Percentiles rank a stretch among this genome's conserved stretches.
phyloP scores from a whole-genome alignment of 2,329 filamentous ascomycete species.

The Thielaviopsis populi region DNA sequence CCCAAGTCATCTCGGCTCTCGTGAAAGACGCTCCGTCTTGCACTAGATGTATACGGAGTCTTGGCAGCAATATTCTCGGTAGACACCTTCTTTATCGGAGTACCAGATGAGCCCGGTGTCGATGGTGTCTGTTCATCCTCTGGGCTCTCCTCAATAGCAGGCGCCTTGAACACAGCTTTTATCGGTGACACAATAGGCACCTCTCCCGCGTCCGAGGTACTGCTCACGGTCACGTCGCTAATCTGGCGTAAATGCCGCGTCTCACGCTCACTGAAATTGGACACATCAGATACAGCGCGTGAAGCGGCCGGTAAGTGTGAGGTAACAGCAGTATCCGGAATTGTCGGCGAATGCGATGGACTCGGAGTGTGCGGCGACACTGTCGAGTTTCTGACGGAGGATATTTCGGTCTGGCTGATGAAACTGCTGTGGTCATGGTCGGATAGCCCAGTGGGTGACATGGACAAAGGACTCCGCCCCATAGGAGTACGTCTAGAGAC shows the following conservation, averaged over 20 bases:
- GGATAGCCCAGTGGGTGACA: background rate
- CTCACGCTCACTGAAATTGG: conserved; percentile 29
- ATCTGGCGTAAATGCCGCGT: conserved; percentile 28
- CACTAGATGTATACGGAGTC: conserved; percentile 13
- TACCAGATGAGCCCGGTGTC: background rate
- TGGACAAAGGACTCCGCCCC: background rate
- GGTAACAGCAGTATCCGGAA: background rate
- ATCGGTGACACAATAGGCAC: background rate
- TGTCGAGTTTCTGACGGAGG: background rate
- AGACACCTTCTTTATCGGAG: background rate
- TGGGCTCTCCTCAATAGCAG: conserved; percentile 4
- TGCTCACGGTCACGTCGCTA: conserved; percentile 29
- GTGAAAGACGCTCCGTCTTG: conserved; percentile 25
- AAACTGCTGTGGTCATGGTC: background rate
- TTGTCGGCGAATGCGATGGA: conserved; percentile 4
- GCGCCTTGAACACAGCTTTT: background rate
- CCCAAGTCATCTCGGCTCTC: conserved; percentile 25
- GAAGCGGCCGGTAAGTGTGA: background rate
- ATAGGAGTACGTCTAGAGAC: background rate
- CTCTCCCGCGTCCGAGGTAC: conserved; percentile 14
- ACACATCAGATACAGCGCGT: conserved; percentile 27
- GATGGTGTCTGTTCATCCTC: background rate
- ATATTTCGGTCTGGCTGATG: conserved; percentile 2
- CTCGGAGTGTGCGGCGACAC: conserved; percentile 3
- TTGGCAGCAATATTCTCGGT: background rate